Evolutionary conservation across 768 basidiomycete genomes (phyloP).

Genomic region (Phaeotremella skinneri): DNA sequence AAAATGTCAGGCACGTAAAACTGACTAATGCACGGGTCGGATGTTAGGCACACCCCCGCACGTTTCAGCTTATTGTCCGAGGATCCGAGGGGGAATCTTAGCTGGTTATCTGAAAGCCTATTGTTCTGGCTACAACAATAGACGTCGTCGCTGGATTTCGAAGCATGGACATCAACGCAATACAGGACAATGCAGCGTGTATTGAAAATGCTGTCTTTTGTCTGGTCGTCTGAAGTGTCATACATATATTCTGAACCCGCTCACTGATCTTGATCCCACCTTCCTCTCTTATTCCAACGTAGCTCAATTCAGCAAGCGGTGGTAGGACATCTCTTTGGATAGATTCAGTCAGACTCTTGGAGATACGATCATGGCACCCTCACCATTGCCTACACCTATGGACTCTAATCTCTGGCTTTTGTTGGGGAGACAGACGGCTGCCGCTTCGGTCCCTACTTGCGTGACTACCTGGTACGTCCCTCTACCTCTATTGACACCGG

Average conservation of each 20-base stretch:
- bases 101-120: too few relatives aligned
- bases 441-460: constrained; percentile 13
- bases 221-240: background rate
- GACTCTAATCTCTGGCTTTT: background rate
- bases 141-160: too few relatives aligned
- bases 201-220: background rate
- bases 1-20: constrained; percentile 4
- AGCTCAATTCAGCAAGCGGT: background rate
- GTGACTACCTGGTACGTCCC: constrained; percentile 20
- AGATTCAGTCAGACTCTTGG: too few relatives aligned
- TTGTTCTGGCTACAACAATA: too few relatives aligned
- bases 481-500: background rate
- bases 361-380: constrained; percentile 19
- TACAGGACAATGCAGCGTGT: background rate
- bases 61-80: too few relatives aligned
- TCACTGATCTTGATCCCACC: background rate
- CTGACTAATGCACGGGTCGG: background rate
- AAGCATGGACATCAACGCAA: too few relatives aligned
- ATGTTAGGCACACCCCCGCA: too few relatives aligned
- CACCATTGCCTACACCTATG: background rate
- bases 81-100: too few relatives aligned
- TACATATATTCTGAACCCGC: too few relatives aligned
- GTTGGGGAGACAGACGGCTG: constrained; percentile 2
- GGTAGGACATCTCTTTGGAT: too few relatives aligned
- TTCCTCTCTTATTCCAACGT: background rate